Base-by-base conservation (phyloP, 2,329 filamentous ascomycete species). In the Leptographium radiaticola region DNA sequence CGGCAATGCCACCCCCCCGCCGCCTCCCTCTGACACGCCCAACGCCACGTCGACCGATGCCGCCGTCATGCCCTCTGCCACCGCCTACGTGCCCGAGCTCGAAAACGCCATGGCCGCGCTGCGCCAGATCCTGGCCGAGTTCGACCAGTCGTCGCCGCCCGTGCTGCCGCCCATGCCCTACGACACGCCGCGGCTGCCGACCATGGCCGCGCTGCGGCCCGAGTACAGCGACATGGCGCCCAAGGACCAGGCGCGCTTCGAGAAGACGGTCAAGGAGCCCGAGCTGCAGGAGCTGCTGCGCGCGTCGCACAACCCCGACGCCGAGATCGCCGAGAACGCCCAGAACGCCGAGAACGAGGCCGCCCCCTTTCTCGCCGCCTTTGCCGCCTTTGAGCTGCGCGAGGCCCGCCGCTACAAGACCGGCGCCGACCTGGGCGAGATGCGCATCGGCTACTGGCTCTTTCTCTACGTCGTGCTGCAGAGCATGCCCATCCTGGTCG, bases 91-190 rank as follows among this genome's bases (percentile, higher is more conserved):
- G 70, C n/a, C 52, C n/a, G n/a, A 46, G 30, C 25, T 34, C 48
- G 80, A 85, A 57, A 77, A 84, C 30, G 75, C 80, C 12, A 74
- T 81, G 31, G 77, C 83, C 42, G 88, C 87, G 2, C 72, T 97
- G 47, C 82, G 91, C 53, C 84, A 83, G 58, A 79, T 96, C 13
- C 75, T 96, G 58, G 83, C 80, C 60, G 91, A 97, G 68, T 96
- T 89, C 63, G 93, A 98, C 65, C 81, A 86, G 56, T 91, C 87
- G 10, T 87, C 84, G 15, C 89, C 91, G 1, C 93, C 93, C 0
- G 89, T 97, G 0, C 80, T 91, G 56, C 93, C 93, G 0, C 89
- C 91, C 0, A 82, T 97, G 53, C 91, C 93, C 0, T 97, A 91
- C 63, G 91, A 97, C 64, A 74, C 88, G 6, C 91, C 93, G 3